These are phyloP conservation scores for Magnolia officinalis DNA, from an alignment of 164 flowering plant genomes.

Conservation along the genomic window DNA sequence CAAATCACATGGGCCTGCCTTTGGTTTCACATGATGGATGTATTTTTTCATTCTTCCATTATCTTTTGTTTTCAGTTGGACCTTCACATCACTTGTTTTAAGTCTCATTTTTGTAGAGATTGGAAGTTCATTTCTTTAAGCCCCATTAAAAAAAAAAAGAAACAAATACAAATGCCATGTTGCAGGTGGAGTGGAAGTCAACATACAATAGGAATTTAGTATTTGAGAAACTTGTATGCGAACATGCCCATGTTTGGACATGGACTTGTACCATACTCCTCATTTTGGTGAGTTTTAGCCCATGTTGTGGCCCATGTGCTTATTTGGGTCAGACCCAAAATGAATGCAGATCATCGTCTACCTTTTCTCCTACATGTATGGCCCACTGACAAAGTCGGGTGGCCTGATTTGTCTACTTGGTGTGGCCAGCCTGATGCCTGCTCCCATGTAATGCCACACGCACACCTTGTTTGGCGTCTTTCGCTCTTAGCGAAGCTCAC, in stretches of 20 bases:
- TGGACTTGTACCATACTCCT: background rate
- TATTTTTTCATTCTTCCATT: conserved; percentile 2
- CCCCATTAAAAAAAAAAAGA: background rate
- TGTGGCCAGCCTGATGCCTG: background rate
- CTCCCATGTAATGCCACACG: background rate
- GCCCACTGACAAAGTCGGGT: background rate
- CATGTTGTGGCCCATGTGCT: background rate
- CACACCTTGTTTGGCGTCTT: background rate
- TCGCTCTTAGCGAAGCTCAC: background rate
- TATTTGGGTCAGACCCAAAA: background rate
- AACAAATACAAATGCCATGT: conserved; percentile 20
- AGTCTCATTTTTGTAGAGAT: conserved; percentile 10
- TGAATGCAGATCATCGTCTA: background rate
- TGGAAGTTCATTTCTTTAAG: conserved; percentile 8
- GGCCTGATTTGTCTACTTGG: background rate
- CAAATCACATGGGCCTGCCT: conserved; percentile 57
- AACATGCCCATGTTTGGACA: conserved; percentile 15
- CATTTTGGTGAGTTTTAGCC: background rate
- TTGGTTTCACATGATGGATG: conserved; percentile 11
- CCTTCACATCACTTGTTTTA: conserved; percentile 29
- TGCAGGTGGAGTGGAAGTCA: conserved; percentile 14
- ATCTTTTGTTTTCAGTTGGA: conserved; percentile 23
- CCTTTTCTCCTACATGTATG: background rate
- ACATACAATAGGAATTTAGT: background rate
- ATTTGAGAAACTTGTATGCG: conserved; percentile 2